Percentiles rank a stretch among this genome's conserved stretches.
Conservation (phyloP, 2,329 filamentous ascomycete genomes). For the Penicillium sp. region DNA sequence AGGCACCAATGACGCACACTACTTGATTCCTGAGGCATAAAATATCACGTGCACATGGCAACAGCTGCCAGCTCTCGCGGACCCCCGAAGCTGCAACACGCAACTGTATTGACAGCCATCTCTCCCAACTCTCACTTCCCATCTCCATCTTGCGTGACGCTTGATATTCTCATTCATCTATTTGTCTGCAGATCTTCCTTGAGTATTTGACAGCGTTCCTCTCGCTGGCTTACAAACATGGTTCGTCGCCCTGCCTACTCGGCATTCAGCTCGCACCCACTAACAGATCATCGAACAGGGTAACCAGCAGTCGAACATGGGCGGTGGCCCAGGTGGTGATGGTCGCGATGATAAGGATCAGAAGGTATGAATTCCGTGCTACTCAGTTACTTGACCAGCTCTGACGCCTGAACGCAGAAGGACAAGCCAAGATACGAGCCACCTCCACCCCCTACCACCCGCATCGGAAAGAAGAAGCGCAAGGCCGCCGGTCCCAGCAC, state of each 20-base stretch:
- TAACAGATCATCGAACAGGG: slow-evolving; percentile 37
- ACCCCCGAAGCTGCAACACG: slow-evolving; percentile 20
- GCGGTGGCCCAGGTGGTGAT: slow-evolving; percentile 68
- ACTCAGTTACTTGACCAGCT: background rate
- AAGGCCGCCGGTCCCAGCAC: slow-evolving; percentile 90
- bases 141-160: slow-evolving; percentile 5
- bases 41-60: slow-evolving; percentile 21
- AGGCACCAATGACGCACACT: slow-evolving; percentile 20
- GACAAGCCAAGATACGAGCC: slow-evolving; percentile 99
- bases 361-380: slow-evolving; percentile 61
- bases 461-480: slow-evolving; percentile 98
- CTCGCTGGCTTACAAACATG: slow-evolving; percentile 33
- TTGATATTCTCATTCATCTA: background rate
- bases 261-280: slow-evolving; percentile 9
- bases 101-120: slow-evolving; percentile 15
- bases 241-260: slow-evolving; percentile 27
- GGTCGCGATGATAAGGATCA: slow-evolving; percentile 87
- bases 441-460: slow-evolving; percentile 91
- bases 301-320: slow-evolving; percentile 75
- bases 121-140: slow-evolving; percentile 6
- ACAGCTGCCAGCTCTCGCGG: slow-evolving; percentile 25
- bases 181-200: background rate
- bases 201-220: slow-evolving; percentile 15
- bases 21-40: slow-evolving; percentile 13
- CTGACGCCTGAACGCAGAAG: slow-evolving; percentile 62